These are phyloP conservation scores for Takashimella tepidaria DNA, from an alignment of 1,284 basidiomycete genomes.

Conservation along the genomic window DNA sequence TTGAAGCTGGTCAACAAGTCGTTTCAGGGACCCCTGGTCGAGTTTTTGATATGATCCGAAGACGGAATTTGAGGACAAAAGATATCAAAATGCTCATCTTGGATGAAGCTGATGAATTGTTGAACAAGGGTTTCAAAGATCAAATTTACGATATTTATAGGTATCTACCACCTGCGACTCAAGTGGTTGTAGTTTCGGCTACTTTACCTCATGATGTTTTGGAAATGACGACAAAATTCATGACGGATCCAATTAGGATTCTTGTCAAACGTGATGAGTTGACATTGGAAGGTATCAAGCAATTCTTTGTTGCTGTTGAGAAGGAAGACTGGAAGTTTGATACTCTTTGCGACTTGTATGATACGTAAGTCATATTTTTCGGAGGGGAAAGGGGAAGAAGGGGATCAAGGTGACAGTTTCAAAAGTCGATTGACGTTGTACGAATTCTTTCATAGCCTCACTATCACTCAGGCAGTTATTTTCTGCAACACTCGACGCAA, in stretches of 20 bases:
- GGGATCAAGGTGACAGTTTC: not conserved
- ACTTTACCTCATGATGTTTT: slow-evolving; percentile 96
- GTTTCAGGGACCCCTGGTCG: slow-evolving; percentile 97
- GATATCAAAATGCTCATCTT: slow-evolving; percentile 99
- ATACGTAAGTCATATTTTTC: slow-evolving; percentile 57
- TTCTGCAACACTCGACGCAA: slow-evolving; percentile 99
- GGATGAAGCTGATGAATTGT: slow-evolving; percentile 94
- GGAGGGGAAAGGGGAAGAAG: too few species aligned
- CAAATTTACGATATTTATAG: slow-evolving; percentile 99
- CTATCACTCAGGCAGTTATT: slow-evolving; percentile 99
- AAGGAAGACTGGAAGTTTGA: slow-evolving; percentile 99
- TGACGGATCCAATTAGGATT: slow-evolving; percentile 94
- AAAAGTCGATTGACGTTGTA: not conserved
- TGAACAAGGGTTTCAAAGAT: slow-evolving; percentile 99
- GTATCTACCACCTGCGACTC: slow-evolving; percentile 95
- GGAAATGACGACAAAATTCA: slow-evolving; percentile 99
- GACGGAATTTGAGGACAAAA: slow-evolving; percentile 85
- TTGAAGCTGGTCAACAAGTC: slow-evolving; percentile 97
- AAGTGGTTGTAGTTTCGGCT: slow-evolving; percentile 93
- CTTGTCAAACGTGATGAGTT: slow-evolving; percentile 99
- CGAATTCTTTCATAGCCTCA: slow-evolving; percentile 59
- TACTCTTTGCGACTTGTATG: slow-evolving; percentile 95
- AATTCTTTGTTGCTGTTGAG: slow-evolving; percentile 99
- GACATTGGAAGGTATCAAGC: slow-evolving; percentile 98
- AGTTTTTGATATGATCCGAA: slow-evolving; percentile 99